Base-by-base conservation (phyloP, 129 eudicot species). In the Rutidosis leptorrhynchoides region DNA sequence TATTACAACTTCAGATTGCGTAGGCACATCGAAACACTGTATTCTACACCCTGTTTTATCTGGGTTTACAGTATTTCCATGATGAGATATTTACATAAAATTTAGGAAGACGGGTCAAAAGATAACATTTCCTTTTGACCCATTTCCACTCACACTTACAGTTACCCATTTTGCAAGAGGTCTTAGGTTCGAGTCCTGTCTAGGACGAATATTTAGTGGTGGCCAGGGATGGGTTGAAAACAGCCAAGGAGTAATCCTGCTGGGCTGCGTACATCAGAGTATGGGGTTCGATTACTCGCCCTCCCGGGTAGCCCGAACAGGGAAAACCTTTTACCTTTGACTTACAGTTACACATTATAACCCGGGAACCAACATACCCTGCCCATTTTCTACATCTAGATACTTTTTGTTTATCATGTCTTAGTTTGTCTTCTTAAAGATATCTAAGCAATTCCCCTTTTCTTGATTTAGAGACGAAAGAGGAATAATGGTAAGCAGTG, bases 401-500 rank as follows among this genome's bases (percentile, higher is more conserved):
- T 11, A 57, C 29, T 57, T 57, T 57, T 23, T 14, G 62, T 23
- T 35, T 57, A 57, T 32, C 49, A 11, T 66, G 45, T 48, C 27
- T 11, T 66, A 49, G 29, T 27, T 66, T 5, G 23, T 27, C 2
- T 28, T 15, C 3, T 6, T 66, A 67, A 67, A 28, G 12, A 25
- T 32, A 3, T 32, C 35, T 23, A 21, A 22, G 2, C 9, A 21
- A 26, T 57, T 57, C 6, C 24, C n/a, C 8, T 52, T 29, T 4
- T 35, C 37, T 68, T 55, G 3, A 48, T 49, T 23, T 69, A 69
- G 74, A 94, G 72, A 54, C 58, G 69, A 60, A n/a, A 90, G 80
- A 70, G 82, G 85, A 64, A 71, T 67, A 25, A 67, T 45, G 82
- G 75, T 32, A 75, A 68, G 33, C 20, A 25, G n/a, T 75, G 40